phyloP scores from a whole-genome alignment of 441 rosid species.

The Arabidopsis hybrid region DNA sequence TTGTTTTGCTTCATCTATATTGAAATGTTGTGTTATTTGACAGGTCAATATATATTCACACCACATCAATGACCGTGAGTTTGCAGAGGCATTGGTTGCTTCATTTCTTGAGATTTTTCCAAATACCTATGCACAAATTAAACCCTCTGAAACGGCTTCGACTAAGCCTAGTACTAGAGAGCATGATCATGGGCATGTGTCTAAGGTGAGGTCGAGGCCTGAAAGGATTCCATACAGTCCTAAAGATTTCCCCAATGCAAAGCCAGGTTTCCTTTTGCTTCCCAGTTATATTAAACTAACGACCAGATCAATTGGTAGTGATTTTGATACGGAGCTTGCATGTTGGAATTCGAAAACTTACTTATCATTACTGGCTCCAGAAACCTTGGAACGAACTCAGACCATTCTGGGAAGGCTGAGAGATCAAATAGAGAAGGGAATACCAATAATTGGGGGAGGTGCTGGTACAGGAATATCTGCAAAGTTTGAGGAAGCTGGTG shows the following conservation, averaged over 20 bases:
- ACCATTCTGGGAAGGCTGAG: constrained; percentile 68
- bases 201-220: constrained; percentile 40
- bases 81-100: constrained; percentile 79
- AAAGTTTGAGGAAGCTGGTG: constrained; percentile 98
- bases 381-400: constrained; percentile 75
- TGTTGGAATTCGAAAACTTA: constrained; percentile 32
- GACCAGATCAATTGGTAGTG: constrained; percentile 1
- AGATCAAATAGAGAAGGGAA: constrained; percentile 71
- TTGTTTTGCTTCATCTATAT: constrained; percentile 31
- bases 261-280: constrained; percentile 70
- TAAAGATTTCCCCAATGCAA: constrained; percentile 81
- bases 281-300: no score
- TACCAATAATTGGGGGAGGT: constrained; percentile 95
- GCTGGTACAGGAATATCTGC: constrained; percentile 99
- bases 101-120: constrained; percentile 72
- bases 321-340: not conserved
- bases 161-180: constrained; percentile 41
- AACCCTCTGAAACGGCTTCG: constrained; percentile 42
- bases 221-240: constrained; percentile 61
- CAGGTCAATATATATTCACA: constrained; percentile 70
- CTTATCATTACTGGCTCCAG: constrained; percentile 52
- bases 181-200: constrained; percentile 18
- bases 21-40: constrained; percentile 38
- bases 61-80: constrained; percentile 86
- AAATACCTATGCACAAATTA: constrained; percentile 39